phyloP scores from a whole-genome alignment of 2,329 filamentous ascomycete species.

The Clonostachys chloroleuca region DNA sequence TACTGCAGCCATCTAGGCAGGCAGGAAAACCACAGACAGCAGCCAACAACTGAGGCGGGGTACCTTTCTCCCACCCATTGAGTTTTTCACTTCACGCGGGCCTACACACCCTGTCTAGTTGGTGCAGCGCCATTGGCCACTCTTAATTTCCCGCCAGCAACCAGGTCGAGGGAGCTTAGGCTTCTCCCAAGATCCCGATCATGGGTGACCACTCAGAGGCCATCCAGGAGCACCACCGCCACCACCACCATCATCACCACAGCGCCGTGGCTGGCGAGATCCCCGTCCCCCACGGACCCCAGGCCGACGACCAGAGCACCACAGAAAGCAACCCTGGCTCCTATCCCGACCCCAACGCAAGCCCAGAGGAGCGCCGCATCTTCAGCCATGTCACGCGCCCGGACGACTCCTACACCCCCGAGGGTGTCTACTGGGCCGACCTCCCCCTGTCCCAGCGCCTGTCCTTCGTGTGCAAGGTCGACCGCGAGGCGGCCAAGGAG shows the following conservation, averaged over 20 bases:
- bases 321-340: constrained; percentile 35
- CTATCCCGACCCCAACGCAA: constrained; percentile 38
- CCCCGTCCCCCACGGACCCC: constrained; percentile 48
- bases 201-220: background rate
- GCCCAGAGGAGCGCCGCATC: constrained; percentile 49
- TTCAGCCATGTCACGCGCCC: constrained; percentile 82
- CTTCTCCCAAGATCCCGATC: too few species aligned
- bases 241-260: constrained; percentile 22
- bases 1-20: too few species aligned
- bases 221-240: background rate
- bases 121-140: too few species aligned
- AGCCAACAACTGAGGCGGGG: too few species aligned
- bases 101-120: too few species aligned
- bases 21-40: too few species aligned
- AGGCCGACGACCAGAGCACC: constrained; percentile 43
- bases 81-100: too few species aligned
- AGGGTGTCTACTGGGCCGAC: constrained; percentile 92
- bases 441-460: constrained; percentile 66
- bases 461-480: constrained; percentile 71
- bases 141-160: too few species aligned
- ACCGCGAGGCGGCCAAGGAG: constrained; percentile 62
- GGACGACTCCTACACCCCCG: constrained; percentile 78
- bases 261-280: constrained; percentile 42
- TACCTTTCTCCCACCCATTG: too few species aligned
- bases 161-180: too few species aligned